These are phyloP conservation scores for Botrytis hyacinthi DNA, from an alignment of 2,329 filamentous ascomycete species.

Conservation along the genomic window DNA sequence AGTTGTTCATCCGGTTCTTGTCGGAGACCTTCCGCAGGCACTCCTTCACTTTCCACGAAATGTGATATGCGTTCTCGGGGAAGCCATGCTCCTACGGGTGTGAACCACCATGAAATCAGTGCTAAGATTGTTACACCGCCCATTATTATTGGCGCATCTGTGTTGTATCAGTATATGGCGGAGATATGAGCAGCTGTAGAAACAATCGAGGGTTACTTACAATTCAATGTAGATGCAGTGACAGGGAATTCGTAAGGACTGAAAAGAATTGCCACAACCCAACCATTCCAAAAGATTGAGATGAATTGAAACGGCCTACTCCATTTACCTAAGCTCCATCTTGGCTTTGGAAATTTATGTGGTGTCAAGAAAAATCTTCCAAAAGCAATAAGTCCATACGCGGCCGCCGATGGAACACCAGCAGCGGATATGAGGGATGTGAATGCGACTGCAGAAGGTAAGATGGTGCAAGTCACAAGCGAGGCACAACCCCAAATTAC, in stretches of 20 bases:
- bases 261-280: slow-evolving; percentile 24
- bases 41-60: slow-evolving; percentile 21
- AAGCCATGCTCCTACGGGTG: slow-evolving; percentile 15
- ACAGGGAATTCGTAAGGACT: slow-evolving; percentile 20
- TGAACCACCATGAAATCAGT: slow-evolving; percentile 24
- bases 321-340: slow-evolving; percentile 23
- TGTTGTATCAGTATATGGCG: background rate
- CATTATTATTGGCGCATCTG: slow-evolving; percentile 26
- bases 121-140: slow-evolving; percentile 23
- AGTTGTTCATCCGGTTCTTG: slow-evolving; percentile 1
- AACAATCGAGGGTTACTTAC: background rate
- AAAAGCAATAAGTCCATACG: slow-evolving; percentile 24
- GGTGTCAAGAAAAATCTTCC: slow-evolving; percentile 24
- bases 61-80: slow-evolving; percentile 21
- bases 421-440: slow-evolving; percentile 23
- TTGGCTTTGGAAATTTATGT: slow-evolving; percentile 21
- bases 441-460: slow-evolving; percentile 26
- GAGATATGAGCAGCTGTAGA: background rate
- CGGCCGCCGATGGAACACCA: slow-evolving; percentile 23
- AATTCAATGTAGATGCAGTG: slow-evolving; percentile 17
- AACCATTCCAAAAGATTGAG: slow-evolving; percentile 25
- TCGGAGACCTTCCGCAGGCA: slow-evolving; percentile 6
- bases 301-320: slow-evolving; percentile 21
- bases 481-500: slow-evolving; percentile 22
- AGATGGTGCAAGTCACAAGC: slow-evolving; percentile 22